A percentile compares a stretch with the other conserved stretches of the same genome.
Conservation (phyloP, 257 asterid genomes). For the Paraleonurus japonicus region DNA sequence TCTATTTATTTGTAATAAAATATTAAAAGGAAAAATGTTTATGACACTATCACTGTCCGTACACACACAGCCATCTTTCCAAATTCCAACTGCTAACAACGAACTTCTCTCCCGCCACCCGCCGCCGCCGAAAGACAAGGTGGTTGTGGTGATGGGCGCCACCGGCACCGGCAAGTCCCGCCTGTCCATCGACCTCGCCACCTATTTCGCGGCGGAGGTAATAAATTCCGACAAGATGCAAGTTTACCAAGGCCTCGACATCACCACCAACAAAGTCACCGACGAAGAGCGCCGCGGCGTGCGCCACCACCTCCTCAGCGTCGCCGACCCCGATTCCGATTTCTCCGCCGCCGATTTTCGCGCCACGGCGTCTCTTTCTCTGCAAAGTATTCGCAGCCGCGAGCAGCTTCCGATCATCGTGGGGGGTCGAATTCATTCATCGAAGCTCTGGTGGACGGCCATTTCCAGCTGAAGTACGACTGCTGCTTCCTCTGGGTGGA, state of each 20-base stretch:
- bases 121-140: conserved; percentile 43
- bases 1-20: too few relatives aligned
- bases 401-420: conserved; percentile 39
- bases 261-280: conserved; percentile 70
- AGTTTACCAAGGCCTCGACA: conserved; percentile 59
- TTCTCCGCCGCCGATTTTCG: conserved; percentile 40
- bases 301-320: conserved; percentile 63
- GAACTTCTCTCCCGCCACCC: conserved; percentile 29
- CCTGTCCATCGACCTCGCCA: conserved; percentile 74
- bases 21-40: not conserved
- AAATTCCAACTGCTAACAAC: conserved; percentile 17
- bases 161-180: conserved; percentile 84
- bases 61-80: not conserved
- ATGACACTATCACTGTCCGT: conserved; percentile 25
- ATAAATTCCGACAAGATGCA: conserved; percentile 81
- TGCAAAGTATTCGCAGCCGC: conserved; percentile 28
- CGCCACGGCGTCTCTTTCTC: conserved; percentile 23
- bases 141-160: conserved; percentile 74
- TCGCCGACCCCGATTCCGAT: conserved; percentile 34
- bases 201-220: conserved; percentile 54
- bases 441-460: conserved; percentile 30
- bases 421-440: conserved; percentile 51
- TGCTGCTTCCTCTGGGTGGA: conserved; percentile 81
- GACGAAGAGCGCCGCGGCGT: conserved; percentile 57
- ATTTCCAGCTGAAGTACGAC: conserved; percentile 39